Conservation (phyloP, 768 basidiomycete genomes). For the Kwoniella pini region DNA sequence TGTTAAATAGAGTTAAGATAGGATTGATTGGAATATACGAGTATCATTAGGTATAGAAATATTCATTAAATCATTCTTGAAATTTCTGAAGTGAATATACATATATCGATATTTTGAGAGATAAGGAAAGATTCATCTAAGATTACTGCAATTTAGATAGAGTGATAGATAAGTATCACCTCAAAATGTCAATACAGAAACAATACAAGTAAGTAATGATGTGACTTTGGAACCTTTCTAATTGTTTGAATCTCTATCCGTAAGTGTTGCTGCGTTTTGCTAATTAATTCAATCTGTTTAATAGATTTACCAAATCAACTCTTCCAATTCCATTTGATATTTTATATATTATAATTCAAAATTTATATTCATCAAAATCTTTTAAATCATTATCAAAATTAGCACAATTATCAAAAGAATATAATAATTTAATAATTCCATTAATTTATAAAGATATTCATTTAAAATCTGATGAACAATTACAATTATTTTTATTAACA, state of each 20-base stretch:
- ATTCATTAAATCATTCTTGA: no score
- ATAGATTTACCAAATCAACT: slow-evolving; percentile 3
- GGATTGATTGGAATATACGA: no score
- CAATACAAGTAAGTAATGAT: background rate
- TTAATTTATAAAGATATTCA: slow-evolving; percentile 12
- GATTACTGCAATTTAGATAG: no score
- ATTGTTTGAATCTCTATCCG: no score
- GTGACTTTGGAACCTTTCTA: no score
- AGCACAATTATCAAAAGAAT: background rate
- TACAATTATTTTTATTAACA: slow-evolving; percentile 12
- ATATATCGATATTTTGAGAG: no score
- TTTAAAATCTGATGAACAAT: slow-evolving; percentile 17
- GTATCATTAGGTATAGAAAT: no score
- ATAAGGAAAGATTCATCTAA: no score
- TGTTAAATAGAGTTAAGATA: no score
- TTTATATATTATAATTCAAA: slow-evolving; percentile 8
- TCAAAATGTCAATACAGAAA: background rate
- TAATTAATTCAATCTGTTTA: background rate
- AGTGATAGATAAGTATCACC: no score
- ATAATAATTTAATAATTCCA: slow-evolving; percentile 12
- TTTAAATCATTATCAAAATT: slow-evolving; percentile 1
- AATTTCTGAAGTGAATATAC: no score
- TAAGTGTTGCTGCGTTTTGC: no score
- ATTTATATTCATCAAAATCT: background rate
- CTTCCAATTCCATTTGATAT: slow-evolving; percentile 15